Evolutionary conservation across 176 grass and related monocot species (phyloP).

Genomic region (Ampelocalamus luodianensis): DNA sequence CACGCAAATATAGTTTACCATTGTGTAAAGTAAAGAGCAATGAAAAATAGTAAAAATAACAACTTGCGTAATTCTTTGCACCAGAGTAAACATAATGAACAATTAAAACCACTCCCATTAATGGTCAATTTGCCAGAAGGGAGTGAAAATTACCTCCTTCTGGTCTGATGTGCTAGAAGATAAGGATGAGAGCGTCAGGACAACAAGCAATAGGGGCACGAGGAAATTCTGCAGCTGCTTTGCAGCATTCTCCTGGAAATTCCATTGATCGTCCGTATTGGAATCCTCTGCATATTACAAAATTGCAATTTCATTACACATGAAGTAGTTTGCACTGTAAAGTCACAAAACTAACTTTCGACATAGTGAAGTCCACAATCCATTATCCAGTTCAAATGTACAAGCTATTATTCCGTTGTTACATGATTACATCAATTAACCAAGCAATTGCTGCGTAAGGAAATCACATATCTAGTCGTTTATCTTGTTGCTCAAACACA

Average conservation of each 20-base stretch:
- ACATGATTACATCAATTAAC: background rate
- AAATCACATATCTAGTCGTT: background rate
- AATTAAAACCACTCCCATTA: background rate
- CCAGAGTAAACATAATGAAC: conserved; percentile 8
- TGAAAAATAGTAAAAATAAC: background rate
- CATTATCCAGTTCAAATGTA: background rate
- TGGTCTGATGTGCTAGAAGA: conserved; percentile 69
- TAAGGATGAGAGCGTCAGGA: conserved; percentile 68
- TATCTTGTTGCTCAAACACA: background rate
- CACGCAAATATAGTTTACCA: background rate
- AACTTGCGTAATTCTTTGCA: conserved; percentile 3
- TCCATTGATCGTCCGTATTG: conserved; percentile 66
- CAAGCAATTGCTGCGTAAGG: background rate
- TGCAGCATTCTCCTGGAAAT: conserved; percentile 64
- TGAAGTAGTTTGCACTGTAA: background rate
- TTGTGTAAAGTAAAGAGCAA: background rate
- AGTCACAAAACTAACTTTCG: background rate
- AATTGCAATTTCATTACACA: background rate
- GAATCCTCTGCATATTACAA: conserved; percentile 63
- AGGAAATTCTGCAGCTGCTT: conserved; percentile 74
- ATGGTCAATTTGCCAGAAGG: background rate
- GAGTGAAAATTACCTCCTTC: conserved; percentile 68
- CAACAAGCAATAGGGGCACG: conserved; percentile 68
- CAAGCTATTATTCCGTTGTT: background rate
- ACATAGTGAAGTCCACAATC: background rate